Conservation (phyloP, 2,329 filamentous ascomycete species). For the Sclerotinia spermophila region DNA sequence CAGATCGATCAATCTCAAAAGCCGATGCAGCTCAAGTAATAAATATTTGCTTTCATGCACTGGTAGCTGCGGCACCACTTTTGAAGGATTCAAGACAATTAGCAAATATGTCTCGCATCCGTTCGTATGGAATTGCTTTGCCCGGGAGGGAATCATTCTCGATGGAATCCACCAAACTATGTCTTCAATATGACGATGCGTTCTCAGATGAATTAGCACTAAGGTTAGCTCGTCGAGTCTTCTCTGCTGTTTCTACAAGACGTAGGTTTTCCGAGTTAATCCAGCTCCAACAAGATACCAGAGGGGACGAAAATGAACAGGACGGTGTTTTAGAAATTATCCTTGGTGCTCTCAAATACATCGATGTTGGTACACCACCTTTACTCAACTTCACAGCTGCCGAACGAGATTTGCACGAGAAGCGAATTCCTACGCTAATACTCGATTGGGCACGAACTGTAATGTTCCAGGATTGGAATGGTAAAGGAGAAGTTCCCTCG, state of each 20-base stretch:
- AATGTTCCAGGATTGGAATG: constrained; percentile 77
- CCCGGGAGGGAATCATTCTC: constrained; percentile 46
- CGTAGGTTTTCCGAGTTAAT: constrained; percentile 34
- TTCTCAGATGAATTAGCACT: constrained; percentile 60
- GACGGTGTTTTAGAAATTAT: constrained; percentile 30
- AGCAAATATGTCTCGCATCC: constrained; percentile 57
- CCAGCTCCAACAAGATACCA: constrained; percentile 30
- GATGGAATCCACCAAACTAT: constrained; percentile 48
- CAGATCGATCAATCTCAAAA: constrained; percentile 28
- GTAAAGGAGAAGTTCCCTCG: constrained; percentile 63
- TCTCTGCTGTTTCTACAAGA: constrained; percentile 49
- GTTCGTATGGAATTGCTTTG: constrained; percentile 43
- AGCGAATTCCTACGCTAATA: constrained; percentile 52
- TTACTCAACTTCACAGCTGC: constrained; percentile 47
- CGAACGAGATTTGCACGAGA: constrained; percentile 55
- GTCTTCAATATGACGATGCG: constrained; percentile 58
- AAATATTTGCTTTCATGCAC: constrained; percentile 59
- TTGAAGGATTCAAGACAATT: constrained; percentile 39
- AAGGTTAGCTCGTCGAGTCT: constrained; percentile 55
- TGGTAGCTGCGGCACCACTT: constrained; percentile 54
- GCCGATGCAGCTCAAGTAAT: constrained; percentile 34
- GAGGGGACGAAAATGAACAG: constrained; percentile 25
- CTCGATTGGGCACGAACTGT: constrained; percentile 73
- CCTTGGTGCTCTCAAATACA: constrained; percentile 43
- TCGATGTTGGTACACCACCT: constrained; percentile 33